Evolutionary conservation across 352 stramenopile genomes (phyloP), one percentile per base, ranked within the genome.

Genomic region (Pythium diclinum): DNA sequence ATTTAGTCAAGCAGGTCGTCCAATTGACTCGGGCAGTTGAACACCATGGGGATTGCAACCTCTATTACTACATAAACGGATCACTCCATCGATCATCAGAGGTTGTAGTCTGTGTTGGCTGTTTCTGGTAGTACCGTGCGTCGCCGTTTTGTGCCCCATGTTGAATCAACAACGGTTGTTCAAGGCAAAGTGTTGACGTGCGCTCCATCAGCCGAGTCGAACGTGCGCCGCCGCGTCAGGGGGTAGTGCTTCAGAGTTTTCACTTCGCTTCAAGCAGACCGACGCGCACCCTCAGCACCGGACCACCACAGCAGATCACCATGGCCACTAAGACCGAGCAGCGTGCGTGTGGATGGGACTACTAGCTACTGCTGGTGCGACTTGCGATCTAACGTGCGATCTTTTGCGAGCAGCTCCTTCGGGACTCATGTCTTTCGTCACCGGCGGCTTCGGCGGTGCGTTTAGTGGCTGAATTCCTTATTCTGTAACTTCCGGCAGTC

Each of bases 351-450:
- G 40, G 17, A 49, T 34, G 34, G 0, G 17, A 11, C 13, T 23
- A 38, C 9, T n/a, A 28, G 9, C 11, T 33, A 17, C 2, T 51
- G 48, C 32, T 16, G 53, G 51, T 63, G 40, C 65, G 40, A 10
- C 36, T 42, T 11, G 36, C 36, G 36, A 19, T 42, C 42, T 58
- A 49, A 61, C 25, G 19, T 23, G 36, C 40, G 60, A 60, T 62
- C 44, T 56, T 58, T 0, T 68, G 56, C 21, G 40, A 61, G 32
- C 68, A 94, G 84, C 74, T 47, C 86, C 77, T 32, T 97, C 91
- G 44, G 85, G 86, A 42, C 54, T 98, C 48, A 94, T 98, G 77
- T 96, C 87, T 47, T 98, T 98, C 73, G 72, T 98, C 59, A 97
- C 94, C 25, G 95, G 95, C 63, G 94, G 94, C 40, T 88, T 98